Evolutionary conservation across 2,329 filamentous ascomycete genomes (phyloP).

Genomic region (Colletotrichum truncatum): DNA sequence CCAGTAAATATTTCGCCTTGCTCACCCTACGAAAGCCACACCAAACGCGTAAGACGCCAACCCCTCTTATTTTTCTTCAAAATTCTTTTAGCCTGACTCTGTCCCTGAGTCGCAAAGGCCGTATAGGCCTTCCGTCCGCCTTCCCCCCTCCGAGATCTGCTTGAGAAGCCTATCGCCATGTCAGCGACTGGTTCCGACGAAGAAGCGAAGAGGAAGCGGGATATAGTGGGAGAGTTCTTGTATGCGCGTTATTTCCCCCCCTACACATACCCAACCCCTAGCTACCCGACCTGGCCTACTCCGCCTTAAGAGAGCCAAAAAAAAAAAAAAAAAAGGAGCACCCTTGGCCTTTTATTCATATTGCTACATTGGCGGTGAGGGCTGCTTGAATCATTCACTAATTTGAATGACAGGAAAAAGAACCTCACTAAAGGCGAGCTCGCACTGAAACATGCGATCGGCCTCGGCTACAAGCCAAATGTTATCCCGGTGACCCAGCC

Average conservation of each 20-base stretch:
- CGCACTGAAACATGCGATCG: slow-evolving; percentile 51
- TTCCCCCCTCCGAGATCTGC: not conserved
- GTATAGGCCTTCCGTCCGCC: not conserved
- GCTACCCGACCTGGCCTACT: not conserved
- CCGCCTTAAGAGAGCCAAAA: too few relatives aligned
- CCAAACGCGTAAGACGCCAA: not conserved
- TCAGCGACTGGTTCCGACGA: slow-evolving; percentile 27
- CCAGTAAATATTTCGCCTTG: not conserved
- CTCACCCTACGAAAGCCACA: not conserved
- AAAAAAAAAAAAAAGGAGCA: too few relatives aligned
- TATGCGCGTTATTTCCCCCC: slow-evolving; percentile 33
- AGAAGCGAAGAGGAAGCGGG: slow-evolving; percentile 39
- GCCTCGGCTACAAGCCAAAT: slow-evolving; percentile 54
- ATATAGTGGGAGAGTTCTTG: slow-evolving; percentile 44
- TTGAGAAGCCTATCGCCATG: slow-evolving; percentile 3
- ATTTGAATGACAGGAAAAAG: slow-evolving; percentile 38
- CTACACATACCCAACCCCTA: not conserved
- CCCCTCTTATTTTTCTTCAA: not conserved
- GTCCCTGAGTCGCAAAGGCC: not conserved
- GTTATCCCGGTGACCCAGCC: slow-evolving; percentile 51
- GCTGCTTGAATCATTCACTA: not conserved
- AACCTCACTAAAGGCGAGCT: slow-evolving; percentile 49
- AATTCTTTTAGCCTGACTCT: not conserved
- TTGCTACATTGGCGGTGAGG: not conserved
- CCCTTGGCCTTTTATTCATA: not conserved